A percentile compares a stretch with the other conserved stretches of the same genome.
These are phyloP conservation scores for Blastocystis sp. DNA, from an alignment of 352 stramenopile species.

Conservation along the genomic window DNA sequence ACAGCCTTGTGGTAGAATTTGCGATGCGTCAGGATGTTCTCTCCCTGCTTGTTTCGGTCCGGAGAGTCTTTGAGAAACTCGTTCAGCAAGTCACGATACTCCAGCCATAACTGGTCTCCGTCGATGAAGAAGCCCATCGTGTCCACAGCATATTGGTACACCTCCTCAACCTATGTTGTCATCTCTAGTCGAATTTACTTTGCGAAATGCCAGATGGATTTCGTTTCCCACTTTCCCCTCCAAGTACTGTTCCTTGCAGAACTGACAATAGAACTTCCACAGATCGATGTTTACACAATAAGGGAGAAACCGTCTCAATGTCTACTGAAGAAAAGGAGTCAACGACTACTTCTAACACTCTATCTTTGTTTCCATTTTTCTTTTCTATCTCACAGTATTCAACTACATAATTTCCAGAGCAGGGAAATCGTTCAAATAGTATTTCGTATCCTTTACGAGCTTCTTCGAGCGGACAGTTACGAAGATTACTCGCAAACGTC, in stretches of 20 bases:
- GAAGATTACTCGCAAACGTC: conserved; percentile 15
- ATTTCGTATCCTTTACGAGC: background rate
- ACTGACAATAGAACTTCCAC: conserved; percentile 41
- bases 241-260: background rate
- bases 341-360: background rate
- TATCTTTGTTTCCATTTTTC: background rate
- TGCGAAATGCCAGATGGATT: background rate
- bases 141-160: conserved; percentile 27
- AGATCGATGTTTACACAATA: conserved; percentile 12
- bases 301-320: background rate
- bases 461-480: background rate
- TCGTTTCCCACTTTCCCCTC: background rate
- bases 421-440: conserved; percentile 43
- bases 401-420: background rate
- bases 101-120: background rate
- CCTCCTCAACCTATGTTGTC: background rate
- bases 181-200: background rate
- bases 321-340: background rate
- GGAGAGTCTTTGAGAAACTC: background rate
- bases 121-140: conserved; percentile 60
- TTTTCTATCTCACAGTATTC: conserved; percentile 35
- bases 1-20: conserved; percentile 22
- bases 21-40: background rate
- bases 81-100: conserved; percentile 20
- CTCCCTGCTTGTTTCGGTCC: background rate